Evolutionary conservation across 139 green algal genomes (phyloP).

Genomic region (Ostreobium quekettii): DNA sequence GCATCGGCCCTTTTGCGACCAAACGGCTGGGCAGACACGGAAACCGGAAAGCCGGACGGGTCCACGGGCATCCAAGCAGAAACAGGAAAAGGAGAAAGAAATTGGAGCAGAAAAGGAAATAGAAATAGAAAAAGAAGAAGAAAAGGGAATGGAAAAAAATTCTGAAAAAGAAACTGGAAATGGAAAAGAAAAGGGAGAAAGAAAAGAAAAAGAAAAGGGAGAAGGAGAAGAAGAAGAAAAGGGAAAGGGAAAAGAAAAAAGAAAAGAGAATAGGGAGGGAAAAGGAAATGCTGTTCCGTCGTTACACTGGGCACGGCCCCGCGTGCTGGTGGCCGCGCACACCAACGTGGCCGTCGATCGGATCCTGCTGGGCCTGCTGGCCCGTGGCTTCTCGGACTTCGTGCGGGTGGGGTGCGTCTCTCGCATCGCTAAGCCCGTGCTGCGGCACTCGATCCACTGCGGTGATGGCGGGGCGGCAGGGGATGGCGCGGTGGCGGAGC

Average conservation of each 20-base stretch:
- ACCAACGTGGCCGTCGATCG: constrained; percentile 85
- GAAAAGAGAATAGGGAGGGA: too few species aligned
- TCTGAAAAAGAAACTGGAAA: too few species aligned
- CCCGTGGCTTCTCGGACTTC: constrained; percentile 55
- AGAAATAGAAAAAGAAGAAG: constrained; percentile 4
- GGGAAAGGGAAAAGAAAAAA: too few species aligned
- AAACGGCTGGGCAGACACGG: too few species aligned
- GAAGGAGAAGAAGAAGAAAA: too few species aligned
- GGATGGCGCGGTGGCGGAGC: constrained; percentile 26
- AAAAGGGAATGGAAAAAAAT: background rate
- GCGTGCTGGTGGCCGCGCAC: constrained; percentile 69
- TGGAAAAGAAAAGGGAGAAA: too few species aligned
- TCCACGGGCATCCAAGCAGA: background rate
- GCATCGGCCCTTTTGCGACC: too few species aligned
- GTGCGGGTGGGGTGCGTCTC: constrained; percentile 62
- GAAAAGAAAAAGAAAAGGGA: too few species aligned
- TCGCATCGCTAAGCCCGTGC: constrained; percentile 55
- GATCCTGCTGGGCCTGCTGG: constrained; percentile 50
- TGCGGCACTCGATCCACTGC: constrained; percentile 59
- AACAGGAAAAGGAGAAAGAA: background rate
- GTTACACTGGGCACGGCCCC: background rate
- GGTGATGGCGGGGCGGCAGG: constrained; percentile 23
- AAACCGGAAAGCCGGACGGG: too few species aligned
- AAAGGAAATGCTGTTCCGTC: too few species aligned
- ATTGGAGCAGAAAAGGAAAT: background rate